Base-by-base conservation (phyloP, 371 early-diverging fungal genomes). In the Syncephalastrum racemosum region DNA sequence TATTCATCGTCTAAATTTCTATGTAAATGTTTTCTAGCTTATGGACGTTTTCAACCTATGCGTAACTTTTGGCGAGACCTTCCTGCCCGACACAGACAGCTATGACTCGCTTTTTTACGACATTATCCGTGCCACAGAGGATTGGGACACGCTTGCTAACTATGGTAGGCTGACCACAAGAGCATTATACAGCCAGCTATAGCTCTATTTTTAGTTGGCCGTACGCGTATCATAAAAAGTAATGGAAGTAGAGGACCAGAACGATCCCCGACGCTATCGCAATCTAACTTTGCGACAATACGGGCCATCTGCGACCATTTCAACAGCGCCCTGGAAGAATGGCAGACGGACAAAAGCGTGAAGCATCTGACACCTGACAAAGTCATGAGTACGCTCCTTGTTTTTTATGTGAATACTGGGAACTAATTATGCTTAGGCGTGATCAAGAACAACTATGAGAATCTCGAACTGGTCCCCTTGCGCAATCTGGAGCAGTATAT, bases 71-170 rank as follows among this genome's bases (percentile, higher is more conserved):
- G 81, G 81, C 4, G 83, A 83, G 24, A 63, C 71, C 14, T 73
- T 83, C 43, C 56, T 83, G 60, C 70, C 73, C 0, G 83, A 83
- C 48, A 76, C 79, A 4, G 70, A 66, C 12, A 81, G 77, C 31
- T 81, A 77, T 46, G 81, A 81, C 54, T 60, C 69, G 0, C 63
- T 83, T 2, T 80, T 75, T 47, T 83, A 83, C 45, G 83, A 83
- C 54, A 75, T 83, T 25, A 79, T 83, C 47, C 70, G 83, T 16
- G 68, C 76, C 0, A 67, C 74, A 14, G 56, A 65, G 19, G 77
- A 78, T 22, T 75, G 73, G 47, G 60, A 53, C 6, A 64, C 68
- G 19, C 63, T 83, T 18, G 59, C 78, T 22, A 56, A 57, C 20
- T 68, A 73, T 54, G 71, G 83, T 81, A 79, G 55, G 59, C 14